Evolutionary conservation across 1,284 basidiomycete species (phyloP).

Genomic region (Rhodotorula sp.): DNA sequence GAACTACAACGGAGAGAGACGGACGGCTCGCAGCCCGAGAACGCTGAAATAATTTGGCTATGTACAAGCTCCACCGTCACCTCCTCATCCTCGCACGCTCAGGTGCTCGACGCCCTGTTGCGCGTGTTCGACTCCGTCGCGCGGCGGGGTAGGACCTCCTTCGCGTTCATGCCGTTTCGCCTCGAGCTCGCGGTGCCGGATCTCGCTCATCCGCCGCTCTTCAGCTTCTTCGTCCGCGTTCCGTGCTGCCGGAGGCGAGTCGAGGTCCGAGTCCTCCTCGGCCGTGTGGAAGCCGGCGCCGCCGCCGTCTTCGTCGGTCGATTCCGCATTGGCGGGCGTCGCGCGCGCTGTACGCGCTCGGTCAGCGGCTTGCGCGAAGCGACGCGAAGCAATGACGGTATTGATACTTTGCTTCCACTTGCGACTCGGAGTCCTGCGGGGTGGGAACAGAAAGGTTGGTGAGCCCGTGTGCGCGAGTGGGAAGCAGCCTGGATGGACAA

Average conservation of each 20-base stretch:
- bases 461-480: background rate
- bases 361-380: constrained; percentile 21
- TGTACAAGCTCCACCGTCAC: constrained; percentile 6
- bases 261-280: constrained; percentile 18
- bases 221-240: background rate
- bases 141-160: constrained; percentile 1
- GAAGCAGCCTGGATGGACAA: background rate
- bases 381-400: constrained; percentile 29
- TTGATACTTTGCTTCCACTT: constrained; percentile 40
- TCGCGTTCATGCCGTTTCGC: constrained; percentile 7
- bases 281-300: constrained; percentile 25
- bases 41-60: background rate
- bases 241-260: background rate
- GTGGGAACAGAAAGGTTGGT: too few relatives aligned
- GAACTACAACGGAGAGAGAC: too few relatives aligned
- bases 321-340: background rate
- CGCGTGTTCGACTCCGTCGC: background rate
- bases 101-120: constrained; percentile 3
- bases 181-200: constrained; percentile 4
- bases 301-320: constrained; percentile 8
- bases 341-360: constrained; percentile 4
- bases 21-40: too few relatives aligned
- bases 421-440: constrained; percentile 19
- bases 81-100: background rate
- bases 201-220: background rate